These are phyloP conservation scores for Pestalotiopsis sp. DNA, from an alignment of 2,329 filamentous ascomycete species.

Conservation along the genomic window DNA sequence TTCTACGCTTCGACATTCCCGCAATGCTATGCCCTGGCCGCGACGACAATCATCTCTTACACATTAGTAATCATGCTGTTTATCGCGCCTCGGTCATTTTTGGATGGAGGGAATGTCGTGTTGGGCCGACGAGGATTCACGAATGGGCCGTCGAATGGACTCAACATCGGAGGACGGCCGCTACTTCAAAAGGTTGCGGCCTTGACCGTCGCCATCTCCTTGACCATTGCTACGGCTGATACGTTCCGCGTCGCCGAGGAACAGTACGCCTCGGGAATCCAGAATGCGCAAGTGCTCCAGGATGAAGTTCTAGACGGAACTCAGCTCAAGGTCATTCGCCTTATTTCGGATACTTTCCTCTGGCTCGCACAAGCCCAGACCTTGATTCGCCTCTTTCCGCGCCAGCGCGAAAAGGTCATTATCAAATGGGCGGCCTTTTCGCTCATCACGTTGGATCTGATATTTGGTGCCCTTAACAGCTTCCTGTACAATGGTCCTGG, in stretches of 20 bases:
- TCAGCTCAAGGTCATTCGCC: constrained; percentile 84
- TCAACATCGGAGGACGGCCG: constrained; percentile 86
- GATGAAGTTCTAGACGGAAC: constrained; percentile 77
- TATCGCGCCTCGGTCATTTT: constrained; percentile 91
- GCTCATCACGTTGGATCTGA: constrained; percentile 84
- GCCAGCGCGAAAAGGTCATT: constrained; percentile 94
- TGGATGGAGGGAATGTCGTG: constrained; percentile 81
- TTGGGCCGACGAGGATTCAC: constrained; percentile 82
- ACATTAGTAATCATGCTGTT: constrained; percentile 91
- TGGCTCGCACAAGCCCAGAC: constrained; percentile 99
- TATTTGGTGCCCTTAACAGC: constrained; percentile 89
- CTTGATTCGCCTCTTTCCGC: constrained; percentile 89
- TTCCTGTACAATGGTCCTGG: constrained; percentile 61
- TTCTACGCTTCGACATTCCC: constrained; percentile 95
- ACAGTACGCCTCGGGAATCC: constrained; percentile 78
- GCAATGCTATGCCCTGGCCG: constrained; percentile 88
- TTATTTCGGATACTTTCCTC: constrained; percentile 93
- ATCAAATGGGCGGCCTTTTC: constrained; percentile 99
- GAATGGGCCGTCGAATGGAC: constrained; percentile 73
- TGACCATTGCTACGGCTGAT: constrained; percentile 91
- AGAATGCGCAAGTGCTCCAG: constrained; percentile 77
- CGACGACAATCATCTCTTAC: constrained; percentile 87
- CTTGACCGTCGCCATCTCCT: constrained; percentile 74
- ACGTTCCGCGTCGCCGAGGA: constrained; percentile 81
- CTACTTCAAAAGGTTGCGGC: constrained; percentile 88